phyloP scores from a whole-genome alignment of 2,329 filamentous ascomycete species.

The Anisogramma anomala region DNA sequence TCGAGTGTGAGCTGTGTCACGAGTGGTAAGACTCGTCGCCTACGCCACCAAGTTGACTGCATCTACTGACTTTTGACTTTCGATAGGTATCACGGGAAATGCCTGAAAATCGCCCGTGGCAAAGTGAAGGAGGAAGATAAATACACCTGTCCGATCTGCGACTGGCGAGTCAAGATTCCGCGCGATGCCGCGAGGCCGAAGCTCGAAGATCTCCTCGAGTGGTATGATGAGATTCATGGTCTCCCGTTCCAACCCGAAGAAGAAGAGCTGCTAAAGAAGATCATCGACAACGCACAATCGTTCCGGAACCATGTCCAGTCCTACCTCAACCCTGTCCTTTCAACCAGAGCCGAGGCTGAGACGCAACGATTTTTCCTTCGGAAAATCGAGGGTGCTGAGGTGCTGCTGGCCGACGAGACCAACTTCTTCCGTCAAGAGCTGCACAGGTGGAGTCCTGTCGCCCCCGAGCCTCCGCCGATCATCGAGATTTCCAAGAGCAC shows the following conservation, averaged over 20 bases:
- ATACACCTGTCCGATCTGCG: conserved; percentile 95
- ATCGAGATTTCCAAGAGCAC: conserved; percentile 83
- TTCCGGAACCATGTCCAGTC: conserved; percentile 74
- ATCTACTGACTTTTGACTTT: background rate
- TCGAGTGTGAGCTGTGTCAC: conserved; percentile 94
- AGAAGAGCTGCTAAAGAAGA: conserved; percentile 72
- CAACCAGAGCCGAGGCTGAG: conserved; percentile 74
- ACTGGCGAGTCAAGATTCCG: conserved; percentile 93
- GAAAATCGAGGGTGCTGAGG: conserved; percentile 94
- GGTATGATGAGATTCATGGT: conserved; percentile 69
- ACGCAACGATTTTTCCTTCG: conserved; percentile 90
- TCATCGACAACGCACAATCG: conserved; percentile 71
- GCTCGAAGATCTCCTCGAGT: conserved; percentile 73
- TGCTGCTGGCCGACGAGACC: conserved; percentile 83
- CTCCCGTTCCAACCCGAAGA: conserved; percentile 95
- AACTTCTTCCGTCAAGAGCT: conserved; percentile 95
- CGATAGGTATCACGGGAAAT: conserved; percentile 88
- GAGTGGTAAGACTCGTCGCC: conserved; percentile 62
- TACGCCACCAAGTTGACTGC: background rate
- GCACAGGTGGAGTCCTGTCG: conserved; percentile 88
- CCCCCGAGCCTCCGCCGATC: conserved; percentile 72
- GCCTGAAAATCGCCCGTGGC: conserved; percentile 89
- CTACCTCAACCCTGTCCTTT: conserved; percentile 71
- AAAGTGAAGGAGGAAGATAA: conserved; percentile 98
- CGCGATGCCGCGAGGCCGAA: conserved; percentile 92